Evolutionary conservation across 2,329 filamentous ascomycete genomes (phyloP).

Genomic region (Ustulina deusta): DNA sequence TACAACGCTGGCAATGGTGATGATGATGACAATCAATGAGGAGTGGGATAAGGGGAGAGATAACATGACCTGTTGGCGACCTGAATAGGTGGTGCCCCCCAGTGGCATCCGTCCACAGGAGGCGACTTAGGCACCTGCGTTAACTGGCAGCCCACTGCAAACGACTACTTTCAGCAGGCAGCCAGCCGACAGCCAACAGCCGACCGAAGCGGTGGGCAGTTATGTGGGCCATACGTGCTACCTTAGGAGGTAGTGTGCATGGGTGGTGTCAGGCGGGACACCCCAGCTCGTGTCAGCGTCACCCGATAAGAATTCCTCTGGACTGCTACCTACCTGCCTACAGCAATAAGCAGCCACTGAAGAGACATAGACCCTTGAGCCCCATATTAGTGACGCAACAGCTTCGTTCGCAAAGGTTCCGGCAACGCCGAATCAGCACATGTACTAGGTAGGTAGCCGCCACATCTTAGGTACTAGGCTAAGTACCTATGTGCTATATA

Average conservation of each 20-base stretch:
- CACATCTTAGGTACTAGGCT: not conserved
- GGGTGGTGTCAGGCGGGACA: constrained; percentile 28
- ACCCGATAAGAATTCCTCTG: constrained; percentile 11
- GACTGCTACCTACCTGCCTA: not conserved
- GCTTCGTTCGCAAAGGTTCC: constrained; percentile 21
- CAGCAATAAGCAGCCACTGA: constrained; percentile 21
- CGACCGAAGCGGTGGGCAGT: not conserved
- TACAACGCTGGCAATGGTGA: not conserved
- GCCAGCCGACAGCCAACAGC: constrained; percentile 7
- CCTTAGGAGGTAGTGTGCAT: constrained; percentile 1
- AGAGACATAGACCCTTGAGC: constrained; percentile 10
- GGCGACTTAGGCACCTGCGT: too few species aligned
- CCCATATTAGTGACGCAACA: constrained; percentile 27
- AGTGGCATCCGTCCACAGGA: too few species aligned
- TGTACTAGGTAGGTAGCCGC: not conserved
- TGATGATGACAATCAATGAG: not conserved
- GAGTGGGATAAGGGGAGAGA: not conserved
- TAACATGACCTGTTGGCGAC: not conserved
- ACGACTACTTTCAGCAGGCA: constrained; percentile 1
- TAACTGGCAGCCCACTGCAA: not conserved
- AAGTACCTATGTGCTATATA: not conserved
- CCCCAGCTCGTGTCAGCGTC: constrained; percentile 2
- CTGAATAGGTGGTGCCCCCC: not conserved
- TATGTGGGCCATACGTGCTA: not conserved
- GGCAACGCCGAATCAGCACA: constrained; percentile 6